Conservation (phyloP, 768 basidiomycete species). For the Filobasidium floriforme region DNA sequence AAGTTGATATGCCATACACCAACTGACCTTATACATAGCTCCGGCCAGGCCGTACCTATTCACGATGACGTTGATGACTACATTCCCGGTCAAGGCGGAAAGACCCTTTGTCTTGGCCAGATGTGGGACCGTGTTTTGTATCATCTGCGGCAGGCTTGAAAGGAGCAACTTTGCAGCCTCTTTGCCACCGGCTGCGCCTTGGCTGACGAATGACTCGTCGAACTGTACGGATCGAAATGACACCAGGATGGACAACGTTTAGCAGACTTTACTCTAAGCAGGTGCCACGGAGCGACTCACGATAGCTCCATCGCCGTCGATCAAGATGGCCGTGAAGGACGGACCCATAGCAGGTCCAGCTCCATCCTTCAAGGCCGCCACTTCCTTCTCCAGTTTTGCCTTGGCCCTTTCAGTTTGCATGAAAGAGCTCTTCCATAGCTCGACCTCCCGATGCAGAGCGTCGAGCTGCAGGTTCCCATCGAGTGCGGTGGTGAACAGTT, state of each 20-base stretch:
- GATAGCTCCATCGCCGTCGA: constrained; percentile 36
- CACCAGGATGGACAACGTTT: neutral
- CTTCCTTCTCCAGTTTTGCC: constrained; percentile 15
- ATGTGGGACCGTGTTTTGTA: constrained; percentile 18
- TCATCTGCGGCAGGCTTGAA: constrained; percentile 26
- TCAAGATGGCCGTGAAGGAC: constrained; percentile 28
- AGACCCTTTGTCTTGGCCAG: constrained; percentile 12
- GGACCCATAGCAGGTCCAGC: constrained; percentile 9
- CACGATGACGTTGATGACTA: constrained; percentile 34
- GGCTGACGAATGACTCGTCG: constrained; percentile 25
- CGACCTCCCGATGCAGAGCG: constrained; percentile 28
- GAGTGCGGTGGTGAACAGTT: constrained; percentile 3
- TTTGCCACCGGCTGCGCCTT: constrained; percentile 34
- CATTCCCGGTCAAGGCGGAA: constrained; percentile 16
- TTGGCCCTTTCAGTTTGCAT: constrained; percentile 22
- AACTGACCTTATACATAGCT: constrained; percentile 30
- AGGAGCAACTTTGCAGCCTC: constrained; percentile 34
- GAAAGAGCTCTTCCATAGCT: constrained; percentile 29
- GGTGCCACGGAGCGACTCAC: constrained; percentile 20
- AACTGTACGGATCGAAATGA: constrained; percentile 26
- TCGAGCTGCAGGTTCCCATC: constrained; percentile 27
- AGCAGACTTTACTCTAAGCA: neutral
- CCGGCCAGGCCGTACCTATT: constrained; percentile 33
- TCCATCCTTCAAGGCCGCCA: constrained; percentile 20
- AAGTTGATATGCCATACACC: neutral